Percentiles rank a stretch among this genome's conserved stretches.
Evolutionary conservation across 1,284 basidiomycete genomes (phyloP).

Genomic region (Uromyces viciae-fabae): DNA sequence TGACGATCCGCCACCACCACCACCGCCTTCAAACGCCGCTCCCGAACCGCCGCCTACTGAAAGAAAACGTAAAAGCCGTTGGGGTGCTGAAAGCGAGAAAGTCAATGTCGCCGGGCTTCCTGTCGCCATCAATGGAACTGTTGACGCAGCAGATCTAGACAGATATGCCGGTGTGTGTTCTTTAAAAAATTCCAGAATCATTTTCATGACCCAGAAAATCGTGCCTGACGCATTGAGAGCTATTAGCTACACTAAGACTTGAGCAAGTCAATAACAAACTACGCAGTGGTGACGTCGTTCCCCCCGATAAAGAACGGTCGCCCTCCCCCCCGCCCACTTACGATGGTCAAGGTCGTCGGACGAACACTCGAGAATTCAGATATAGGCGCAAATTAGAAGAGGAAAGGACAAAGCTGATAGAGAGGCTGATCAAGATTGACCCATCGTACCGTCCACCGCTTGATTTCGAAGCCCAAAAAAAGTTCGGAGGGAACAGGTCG

Average conservation of each 20-base stretch:
- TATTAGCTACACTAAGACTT: conserved; percentile 79
- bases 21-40: conserved; percentile 14
- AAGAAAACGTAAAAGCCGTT: conserved; percentile 80
- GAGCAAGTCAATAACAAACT: conserved; percentile 97
- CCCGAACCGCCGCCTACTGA: conserved; percentile 38
- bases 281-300: conserved; percentile 86
- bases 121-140: conserved; percentile 77
- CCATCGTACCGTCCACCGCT: conserved; percentile 94
- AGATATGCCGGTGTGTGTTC: conserved; percentile 62
- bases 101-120: conserved; percentile 67
- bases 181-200: too few species aligned
- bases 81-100: conserved; percentile 77
- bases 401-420: conserved; percentile 86
- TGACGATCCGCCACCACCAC: conserved; percentile 36
- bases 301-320: conserved; percentile 89
- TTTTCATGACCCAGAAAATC: neutral
- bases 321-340: conserved; percentile 96
- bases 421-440: conserved; percentile 93
- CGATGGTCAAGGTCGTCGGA: conserved; percentile 90
- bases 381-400: conserved; percentile 98
- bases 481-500: conserved; percentile 66
- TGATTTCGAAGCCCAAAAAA: conserved; percentile 77
- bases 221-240: neutral
- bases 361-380: conserved; percentile 95
- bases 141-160: conserved; percentile 86